A percentile compares a stretch with the other conserved stretches of the same genome.
Evolutionary conservation across 768 basidiomycete species (phyloP).

Genomic region (Leucocoprinus birnbaumii): DNA sequence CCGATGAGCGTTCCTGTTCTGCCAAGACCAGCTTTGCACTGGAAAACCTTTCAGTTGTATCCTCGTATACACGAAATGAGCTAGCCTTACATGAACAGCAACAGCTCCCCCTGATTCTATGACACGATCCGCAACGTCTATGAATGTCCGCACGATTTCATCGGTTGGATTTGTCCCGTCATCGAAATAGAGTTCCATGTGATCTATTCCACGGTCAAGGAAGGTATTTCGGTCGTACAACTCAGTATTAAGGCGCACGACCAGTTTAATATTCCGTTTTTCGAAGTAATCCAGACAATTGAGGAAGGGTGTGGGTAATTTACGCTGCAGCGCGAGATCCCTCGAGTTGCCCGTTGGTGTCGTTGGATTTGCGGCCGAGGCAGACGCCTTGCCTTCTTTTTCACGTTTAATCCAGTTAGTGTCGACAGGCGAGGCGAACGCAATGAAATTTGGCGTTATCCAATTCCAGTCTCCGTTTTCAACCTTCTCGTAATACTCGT

Average conservation of each 20-base stretch:
- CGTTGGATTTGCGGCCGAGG: constrained; percentile 26
- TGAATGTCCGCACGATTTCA: constrained; percentile 90
- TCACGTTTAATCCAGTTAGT: constrained; percentile 74
- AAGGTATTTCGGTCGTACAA: constrained; percentile 85
- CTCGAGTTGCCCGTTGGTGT: constrained; percentile 14
- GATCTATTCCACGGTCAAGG: constrained; percentile 80
- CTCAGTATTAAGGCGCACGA: constrained; percentile 91
- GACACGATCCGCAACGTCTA: constrained; percentile 77
- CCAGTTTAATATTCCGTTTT: constrained; percentile 81
- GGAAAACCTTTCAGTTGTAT: constrained; percentile 18
- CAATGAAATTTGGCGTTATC: constrained; percentile 89
- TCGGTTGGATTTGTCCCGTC: constrained; percentile 98
- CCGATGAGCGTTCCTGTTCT: constrained; percentile 96
- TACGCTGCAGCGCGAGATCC: constrained; percentile 68
- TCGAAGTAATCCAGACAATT: constrained; percentile 95
- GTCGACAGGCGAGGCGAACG: constrained; percentile 92
- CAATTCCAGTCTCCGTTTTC: constrained; percentile 97
- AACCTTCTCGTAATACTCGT: constrained; percentile 93
- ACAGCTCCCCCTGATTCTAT: constrained; percentile 80
- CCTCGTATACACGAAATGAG: neutral
- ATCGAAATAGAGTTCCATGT: constrained; percentile 93
- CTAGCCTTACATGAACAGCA: constrained; percentile 75
- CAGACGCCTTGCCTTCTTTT: constrained; percentile 41
- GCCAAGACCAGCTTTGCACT: constrained; percentile 97
- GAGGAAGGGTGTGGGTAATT: constrained; percentile 74